Conservation (phyloP, 352 stramenopile species). For the Phytophthora citrophthora region DNA sequence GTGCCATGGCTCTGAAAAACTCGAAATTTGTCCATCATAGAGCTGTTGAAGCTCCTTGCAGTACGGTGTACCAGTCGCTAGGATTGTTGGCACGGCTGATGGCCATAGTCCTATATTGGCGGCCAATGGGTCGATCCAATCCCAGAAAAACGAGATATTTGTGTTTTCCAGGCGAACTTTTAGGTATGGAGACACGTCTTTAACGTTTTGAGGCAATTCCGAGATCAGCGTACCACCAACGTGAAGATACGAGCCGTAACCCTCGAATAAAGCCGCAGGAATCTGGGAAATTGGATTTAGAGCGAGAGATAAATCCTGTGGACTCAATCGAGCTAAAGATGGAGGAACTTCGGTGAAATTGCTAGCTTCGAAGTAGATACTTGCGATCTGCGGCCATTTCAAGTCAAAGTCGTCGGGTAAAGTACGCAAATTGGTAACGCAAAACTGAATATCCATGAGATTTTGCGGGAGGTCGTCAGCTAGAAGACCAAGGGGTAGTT, state of each 20-base stretch:
- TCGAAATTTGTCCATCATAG: too few species aligned
- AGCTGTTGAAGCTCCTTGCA: too few species aligned
- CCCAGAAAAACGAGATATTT: too few species aligned
- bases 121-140: too few species aligned
- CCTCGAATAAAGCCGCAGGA: conserved; percentile 13
- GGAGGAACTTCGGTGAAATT: conserved; percentile 13
- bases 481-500: conserved; percentile 16
- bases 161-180: too few species aligned
- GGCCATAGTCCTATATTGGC: too few species aligned
- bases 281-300: conserved; percentile 23
- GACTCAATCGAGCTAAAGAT: conserved; percentile 9
- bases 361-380: conserved; percentile 25
- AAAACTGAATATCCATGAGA: conserved; percentile 39
- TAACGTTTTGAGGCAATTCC: conserved; percentile 10
- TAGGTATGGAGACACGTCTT: conserved; percentile 3
- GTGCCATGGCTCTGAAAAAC: too few species aligned
- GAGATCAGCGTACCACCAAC: conserved; percentile 18
- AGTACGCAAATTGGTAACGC: conserved; percentile 32
- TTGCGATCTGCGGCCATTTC: conserved; percentile 31
- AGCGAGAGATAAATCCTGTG: conserved; percentile 19
- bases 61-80: too few species aligned
- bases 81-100: too few species aligned
- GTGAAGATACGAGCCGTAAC: conserved; percentile 12
- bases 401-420: conserved; percentile 43
- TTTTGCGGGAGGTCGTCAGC: conserved; percentile 1